Base-by-base conservation (phyloP, 371 early-diverging fungal species). In the Mucor ambiguus region DNA sequence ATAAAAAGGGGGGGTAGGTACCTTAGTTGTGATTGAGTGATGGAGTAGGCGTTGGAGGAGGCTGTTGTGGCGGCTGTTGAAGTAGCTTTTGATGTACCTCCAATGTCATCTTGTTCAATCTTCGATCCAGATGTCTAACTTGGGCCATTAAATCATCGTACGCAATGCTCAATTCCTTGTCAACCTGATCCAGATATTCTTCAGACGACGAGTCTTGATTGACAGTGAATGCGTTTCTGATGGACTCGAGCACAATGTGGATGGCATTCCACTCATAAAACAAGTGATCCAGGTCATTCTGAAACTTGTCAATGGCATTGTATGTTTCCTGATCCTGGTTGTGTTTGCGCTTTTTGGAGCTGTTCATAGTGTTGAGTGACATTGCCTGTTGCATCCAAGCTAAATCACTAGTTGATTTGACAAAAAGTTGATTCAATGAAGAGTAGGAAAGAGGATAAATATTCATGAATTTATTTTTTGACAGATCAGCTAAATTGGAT, bases 141-240 rank as follows among this genome's bases (percentile, higher is more conserved):
- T 70, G 71, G 22, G 71, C 62, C 63, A 63, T 67, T 10, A 70
- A 24, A 24, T 70, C 71, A 46, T 70, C 71, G 35, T 70, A 70
- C 16, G 66, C 67, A 29, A 61, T 62, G 29, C 67, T 58, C 26
- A 70, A 29, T 60, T 70, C 71, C 32, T 55, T 48, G 32, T 70
- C 67, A n/a, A 70, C 48, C 14, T 70, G 63, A 32, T 70, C 59
- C 38, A 58, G 43, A 41, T 71, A 58, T 56, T 75, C 69, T 37
- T 75, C 75, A 5, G 72, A 57, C 14, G 37, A 22, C 14, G 37
- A 29, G 22, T 57, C 28, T 28, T 61, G 33, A 22, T 63, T 57
- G 1, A 63, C 32, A 4, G 63, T 48, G 35, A 66, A 70, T 16
- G 71, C 71, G 38, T 70, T 70, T 7, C 62, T 62, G 22, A 67